These are phyloP conservation scores for Eimeria sp. DNA, from an alignment of 169 alveolate species.

Conservation along the genomic window DNA sequence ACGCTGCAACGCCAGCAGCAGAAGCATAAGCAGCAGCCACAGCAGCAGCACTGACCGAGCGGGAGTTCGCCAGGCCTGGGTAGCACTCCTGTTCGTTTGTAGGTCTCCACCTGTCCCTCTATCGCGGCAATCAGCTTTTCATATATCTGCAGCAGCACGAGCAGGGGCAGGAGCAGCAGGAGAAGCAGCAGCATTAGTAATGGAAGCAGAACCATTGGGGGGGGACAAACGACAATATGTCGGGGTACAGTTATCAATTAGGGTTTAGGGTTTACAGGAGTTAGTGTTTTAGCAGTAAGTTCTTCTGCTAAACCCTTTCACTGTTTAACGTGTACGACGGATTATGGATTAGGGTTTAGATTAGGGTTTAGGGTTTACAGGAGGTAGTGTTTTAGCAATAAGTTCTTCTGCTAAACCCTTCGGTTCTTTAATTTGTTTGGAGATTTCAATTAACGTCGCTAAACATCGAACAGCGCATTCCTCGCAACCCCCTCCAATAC, in stretches of 20 bases:
- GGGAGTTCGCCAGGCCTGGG: constrained; percentile 77
- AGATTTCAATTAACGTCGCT: constrained; percentile 35
- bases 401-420: not conserved
- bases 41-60: constrained; percentile 22
- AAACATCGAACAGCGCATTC: constrained; percentile 70
- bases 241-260: not conserved
- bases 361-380: constrained; percentile 30
- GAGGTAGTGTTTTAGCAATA: not conserved
- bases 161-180: constrained; percentile 45
- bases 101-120: constrained; percentile 30
- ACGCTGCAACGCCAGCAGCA: not conserved
- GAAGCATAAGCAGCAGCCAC: constrained; percentile 45
- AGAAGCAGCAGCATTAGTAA: constrained; percentile 17
- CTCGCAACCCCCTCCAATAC: constrained; percentile 31
- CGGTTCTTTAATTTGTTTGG: not conserved
- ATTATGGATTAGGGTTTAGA: constrained; percentile 50
- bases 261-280: no score
- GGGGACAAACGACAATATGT: not conserved
- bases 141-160: constrained; percentile 61
- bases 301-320: no score
- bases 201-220: not conserved
- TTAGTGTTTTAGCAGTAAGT: no score
- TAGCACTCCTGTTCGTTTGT: constrained; percentile 12
- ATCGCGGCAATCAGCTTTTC: constrained; percentile 64
- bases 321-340: not conserved